Base-by-base conservation (phyloP, 1,284 basidiomycete genomes). In the Pisolithus thermaeus region DNA sequence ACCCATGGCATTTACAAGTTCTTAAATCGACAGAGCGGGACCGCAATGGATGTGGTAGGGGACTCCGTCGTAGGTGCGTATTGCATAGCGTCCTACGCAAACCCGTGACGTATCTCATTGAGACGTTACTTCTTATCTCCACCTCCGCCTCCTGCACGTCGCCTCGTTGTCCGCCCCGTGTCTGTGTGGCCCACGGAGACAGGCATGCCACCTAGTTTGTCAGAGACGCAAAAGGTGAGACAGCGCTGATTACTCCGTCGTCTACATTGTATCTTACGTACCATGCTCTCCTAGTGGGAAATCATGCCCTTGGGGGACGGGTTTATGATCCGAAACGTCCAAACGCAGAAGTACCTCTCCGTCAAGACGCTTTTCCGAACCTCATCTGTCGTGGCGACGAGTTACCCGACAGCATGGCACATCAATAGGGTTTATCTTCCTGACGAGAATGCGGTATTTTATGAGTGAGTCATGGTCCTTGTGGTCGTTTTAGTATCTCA, bases 1-100 rank as follows among this genome's bases (percentile, higher is more conserved):
- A 27, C 2, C 25, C 42, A 43, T 27, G 50, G 50, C 36, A 38
- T 50, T 20, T 51, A 51, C 30, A 28, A 41, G 23, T 25, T 51
- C 37, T 40, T 51, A 32, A 49, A 51, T 32, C 18, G 45, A n/a
- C 36, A 40, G 50, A 49, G 50, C 36, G 48, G 47, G 32, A 51
- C 50, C 48, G 50, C 50, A 18, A 39, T 51, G 48, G 50, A 32
- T 18, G 6, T 51, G 37, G 22, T 12, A 2, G 30, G 39, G 23
- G 4, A 49, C 3, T 32, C 42, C n/a, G 28, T 39, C 23, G 47
- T 38, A 14, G 42, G 42, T 43, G 12, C 23, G 44, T 50, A 4
- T 44, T 45, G 25, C 23, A 30, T 28, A 23, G 28, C 18, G 14
- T 18, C 35, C 4, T 28, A 11, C n/a, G 14, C 42, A 43, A 14